These are phyloP conservation scores for Colletotrichum lini DNA, from an alignment of 2,329 filamentous ascomycete genomes.

Conservation along the genomic window DNA sequence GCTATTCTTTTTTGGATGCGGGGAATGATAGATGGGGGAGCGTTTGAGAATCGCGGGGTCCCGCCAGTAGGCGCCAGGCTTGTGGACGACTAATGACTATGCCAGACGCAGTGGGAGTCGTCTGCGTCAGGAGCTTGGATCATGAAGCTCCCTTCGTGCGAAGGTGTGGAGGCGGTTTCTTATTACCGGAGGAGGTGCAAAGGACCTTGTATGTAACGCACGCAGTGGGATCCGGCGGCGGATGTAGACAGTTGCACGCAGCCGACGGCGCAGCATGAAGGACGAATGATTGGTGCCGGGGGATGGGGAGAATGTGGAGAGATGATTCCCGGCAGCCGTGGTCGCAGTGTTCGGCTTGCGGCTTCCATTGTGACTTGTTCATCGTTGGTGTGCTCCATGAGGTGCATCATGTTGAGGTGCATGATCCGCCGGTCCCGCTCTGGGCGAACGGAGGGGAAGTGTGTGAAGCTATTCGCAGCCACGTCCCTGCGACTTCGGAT, in stretches of 20 bases:
- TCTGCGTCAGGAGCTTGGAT: conserved; percentile 25
- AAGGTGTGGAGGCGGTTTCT: conserved; percentile 35
- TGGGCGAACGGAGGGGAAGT: conserved; percentile 39
- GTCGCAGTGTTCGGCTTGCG: conserved; percentile 3
- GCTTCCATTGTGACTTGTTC: neutral
- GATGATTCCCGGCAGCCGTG: conserved; percentile 3
- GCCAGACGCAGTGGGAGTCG: conserved; percentile 18
- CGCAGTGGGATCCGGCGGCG: conserved; percentile 8
- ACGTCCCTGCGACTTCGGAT: conserved; percentile 29
- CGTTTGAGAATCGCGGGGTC: conserved; percentile 40
- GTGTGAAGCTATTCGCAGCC: conserved; percentile 40
- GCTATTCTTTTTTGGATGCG: conserved; percentile 33
- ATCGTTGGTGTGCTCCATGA: neutral
- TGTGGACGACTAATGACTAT: conserved; percentile 10
- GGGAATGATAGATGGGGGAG: conserved; percentile 23
- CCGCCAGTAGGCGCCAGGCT: conserved; percentile 19
- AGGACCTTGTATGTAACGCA: neutral
- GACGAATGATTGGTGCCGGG: conserved; percentile 7
- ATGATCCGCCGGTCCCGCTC: conserved; percentile 41
- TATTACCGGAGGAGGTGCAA: conserved; percentile 16
- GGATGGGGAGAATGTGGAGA: conserved; percentile 24
- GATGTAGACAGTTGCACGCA: conserved; percentile 14
- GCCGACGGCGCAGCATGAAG: conserved; percentile 11
- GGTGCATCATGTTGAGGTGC: conserved; percentile 26
- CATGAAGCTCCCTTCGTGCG: conserved; percentile 41